Conservation (phyloP, 352 stramenopile species). For the Globisporangium viniferum region DNA sequence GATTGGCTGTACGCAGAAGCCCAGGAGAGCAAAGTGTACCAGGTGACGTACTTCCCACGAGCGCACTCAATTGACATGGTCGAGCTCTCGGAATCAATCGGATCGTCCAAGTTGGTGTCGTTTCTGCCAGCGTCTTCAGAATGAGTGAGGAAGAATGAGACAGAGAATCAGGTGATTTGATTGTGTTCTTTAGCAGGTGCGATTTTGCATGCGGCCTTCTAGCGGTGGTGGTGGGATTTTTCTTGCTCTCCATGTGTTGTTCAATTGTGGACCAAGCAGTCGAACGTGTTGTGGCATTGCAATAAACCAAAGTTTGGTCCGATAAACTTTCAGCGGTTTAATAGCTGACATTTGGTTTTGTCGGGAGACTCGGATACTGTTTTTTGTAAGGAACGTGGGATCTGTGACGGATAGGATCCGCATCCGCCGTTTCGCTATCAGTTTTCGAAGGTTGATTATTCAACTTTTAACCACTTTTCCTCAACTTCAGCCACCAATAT, state of each 20-base stretch:
- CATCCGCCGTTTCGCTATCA: constrained; percentile 4
- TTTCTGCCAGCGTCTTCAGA: constrained; percentile 27
- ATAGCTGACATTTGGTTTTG: neutral
- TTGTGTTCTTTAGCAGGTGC: neutral
- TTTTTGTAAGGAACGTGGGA: neutral
- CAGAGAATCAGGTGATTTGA: neutral
- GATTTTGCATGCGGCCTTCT: neutral
- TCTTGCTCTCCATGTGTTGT: constrained; percentile 13
- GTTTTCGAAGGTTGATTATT: neutral
- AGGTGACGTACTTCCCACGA: constrained; percentile 47
- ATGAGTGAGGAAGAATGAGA: neutral
- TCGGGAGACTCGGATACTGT: neutral
- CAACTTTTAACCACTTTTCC: neutral
- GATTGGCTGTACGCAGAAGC: constrained; percentile 51
- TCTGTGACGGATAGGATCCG: neutral
- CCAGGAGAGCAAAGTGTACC: constrained; percentile 37
- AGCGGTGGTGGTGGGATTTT: neutral
- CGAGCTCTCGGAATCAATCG: neutral
- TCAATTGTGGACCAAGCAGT: constrained; percentile 4
- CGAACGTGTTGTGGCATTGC: neutral
- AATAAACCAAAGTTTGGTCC: neutral
- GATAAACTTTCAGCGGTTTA: constrained; percentile 1
- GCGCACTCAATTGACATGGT: constrained; percentile 49
- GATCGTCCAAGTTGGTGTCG: constrained; percentile 9
- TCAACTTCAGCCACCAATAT: neutral